Evolutionary conservation across 2,329 filamentous ascomycete species (phyloP), one percentile per base, ranked within the genome.

Genomic region (Allantophomopsis lycopodina): DNA sequence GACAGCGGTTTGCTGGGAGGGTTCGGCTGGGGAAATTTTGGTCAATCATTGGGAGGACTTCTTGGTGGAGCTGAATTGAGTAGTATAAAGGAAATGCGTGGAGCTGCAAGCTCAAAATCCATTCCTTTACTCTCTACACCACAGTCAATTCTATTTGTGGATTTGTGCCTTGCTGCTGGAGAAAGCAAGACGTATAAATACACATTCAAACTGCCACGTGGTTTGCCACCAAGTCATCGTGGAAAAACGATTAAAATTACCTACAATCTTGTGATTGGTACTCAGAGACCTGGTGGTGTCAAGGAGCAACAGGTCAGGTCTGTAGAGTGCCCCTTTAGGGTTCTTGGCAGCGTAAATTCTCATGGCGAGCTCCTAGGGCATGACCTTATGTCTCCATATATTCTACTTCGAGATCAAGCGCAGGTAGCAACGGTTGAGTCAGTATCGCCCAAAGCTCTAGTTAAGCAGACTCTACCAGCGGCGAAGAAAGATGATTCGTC

Each of bases 101-200:
- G 83, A 3, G 80, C 83, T 38, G 83, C 82, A 18, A 91, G 82
- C 56, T 83, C 86, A 23, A 88, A 86, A 55, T 82, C 84, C 2
- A 80, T 98, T 34, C 91, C 91, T 0, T 65, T 98, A 36, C 69
- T 98, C n/a, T 91, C 85, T 13, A 96, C 89, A 5, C 88, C 89
- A 1, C 91, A 96, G 60, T 94, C 87, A 2, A 85, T 98, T 44
- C 64, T 98, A 11, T 98, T 98, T 57, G 91, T 98, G 39, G 88
- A 98, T 58, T 65, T 98, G 41, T 78, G 82, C 50, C 71, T 98
- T 16, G 79, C 73, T 6, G 88, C 91, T 0, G 91, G 89, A 1
- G 87, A 98, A 60, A 93, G 86, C 58, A 80, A 76, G 50, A 82
- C 79, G 36, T 98, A 83, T 53, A 84, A 83, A 37, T 98, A 95